These are phyloP conservation scores for Cairneyella variabilis DNA, from an alignment of 495 filamentous ascomycete genomes.

Conservation along the genomic window DNA sequence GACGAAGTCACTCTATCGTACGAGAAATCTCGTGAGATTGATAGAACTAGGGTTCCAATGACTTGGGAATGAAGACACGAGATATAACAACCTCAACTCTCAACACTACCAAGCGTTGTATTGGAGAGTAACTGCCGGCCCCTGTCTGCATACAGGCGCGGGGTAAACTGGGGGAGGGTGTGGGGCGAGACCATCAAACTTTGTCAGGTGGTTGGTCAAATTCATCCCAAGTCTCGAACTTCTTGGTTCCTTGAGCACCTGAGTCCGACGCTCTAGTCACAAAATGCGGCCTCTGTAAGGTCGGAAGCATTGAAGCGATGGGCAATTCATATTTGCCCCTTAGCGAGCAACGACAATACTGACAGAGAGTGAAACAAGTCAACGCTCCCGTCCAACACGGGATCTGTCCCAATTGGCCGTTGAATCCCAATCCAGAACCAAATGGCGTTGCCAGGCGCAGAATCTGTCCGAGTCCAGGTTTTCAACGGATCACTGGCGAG, in stretches of 20 bases:
- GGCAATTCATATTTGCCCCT: too few species aligned
- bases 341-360: too few species aligned
- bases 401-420: too few species aligned
- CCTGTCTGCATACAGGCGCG: neutral
- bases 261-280: neutral
- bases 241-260: neutral
- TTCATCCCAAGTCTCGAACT: too few species aligned
- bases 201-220: neutral
- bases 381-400: too few species aligned
- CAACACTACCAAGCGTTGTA: too few species aligned
- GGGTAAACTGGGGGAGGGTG: neutral
- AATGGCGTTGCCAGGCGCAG: too few species aligned
- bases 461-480: too few species aligned
- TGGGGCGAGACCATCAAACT: neutral
- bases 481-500: too few species aligned
- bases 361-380: too few species aligned
- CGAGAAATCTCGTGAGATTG: neutral
- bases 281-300: neutral
- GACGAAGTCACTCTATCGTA: neutral
- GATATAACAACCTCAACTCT: neutral
- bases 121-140: neutral
- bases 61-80: neutral
- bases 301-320: conserved; percentile 3
- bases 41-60: neutral
- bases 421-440: too few species aligned